A percentile compares a stretch with the other conserved stretches of the same genome.
phyloP scores from a whole-genome alignment of 1,284 basidiomycete genomes.

The Rhodotorula sp. region DNA sequence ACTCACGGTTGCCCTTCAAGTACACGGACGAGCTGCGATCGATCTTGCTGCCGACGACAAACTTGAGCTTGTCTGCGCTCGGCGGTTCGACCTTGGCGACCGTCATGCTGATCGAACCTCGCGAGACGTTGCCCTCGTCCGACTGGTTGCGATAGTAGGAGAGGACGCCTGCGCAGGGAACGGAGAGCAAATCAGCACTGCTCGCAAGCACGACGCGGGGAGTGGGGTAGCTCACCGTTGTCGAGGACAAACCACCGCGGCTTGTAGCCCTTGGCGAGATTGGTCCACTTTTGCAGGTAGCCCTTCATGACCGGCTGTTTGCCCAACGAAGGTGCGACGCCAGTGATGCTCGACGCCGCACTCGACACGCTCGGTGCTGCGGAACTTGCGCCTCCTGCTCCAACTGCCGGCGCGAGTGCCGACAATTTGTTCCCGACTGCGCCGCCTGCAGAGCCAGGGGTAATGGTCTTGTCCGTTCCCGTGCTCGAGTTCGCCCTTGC shows the following conservation, averaged over 20 bases:
- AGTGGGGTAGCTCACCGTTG: conserved; percentile 63
- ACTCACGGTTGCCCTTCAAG: conserved; percentile 71
- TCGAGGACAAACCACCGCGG: conserved; percentile 93
- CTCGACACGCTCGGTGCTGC: too few species aligned
- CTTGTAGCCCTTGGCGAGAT: conserved; percentile 85
- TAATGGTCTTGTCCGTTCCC: neutral
- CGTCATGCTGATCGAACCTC: conserved; percentile 86
- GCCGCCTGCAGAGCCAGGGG: neutral
- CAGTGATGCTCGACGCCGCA: neutral
- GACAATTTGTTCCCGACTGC: neutral
- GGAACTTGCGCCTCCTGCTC: neutral
- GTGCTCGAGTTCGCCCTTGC: neutral
- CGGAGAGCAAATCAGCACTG: neutral
- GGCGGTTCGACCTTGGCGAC: conserved; percentile 58
- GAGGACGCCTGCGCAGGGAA: conserved; percentile 28
- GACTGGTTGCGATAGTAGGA: conserved; percentile 80
- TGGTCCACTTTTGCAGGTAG: conserved; percentile 85
- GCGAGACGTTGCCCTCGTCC: conserved; percentile 80
- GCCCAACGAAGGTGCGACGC: conserved; percentile 16
- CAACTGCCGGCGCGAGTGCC: neutral
- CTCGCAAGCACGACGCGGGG: conserved; percentile 8
- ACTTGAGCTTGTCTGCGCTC: conserved; percentile 63
- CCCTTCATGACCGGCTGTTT: conserved; percentile 68
- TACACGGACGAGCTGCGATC: conserved; percentile 61
- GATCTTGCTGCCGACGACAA: conserved; percentile 69